phyloP scores from a whole-genome alignment of 345 rosid species.

The Litchi chinensis region DNA sequence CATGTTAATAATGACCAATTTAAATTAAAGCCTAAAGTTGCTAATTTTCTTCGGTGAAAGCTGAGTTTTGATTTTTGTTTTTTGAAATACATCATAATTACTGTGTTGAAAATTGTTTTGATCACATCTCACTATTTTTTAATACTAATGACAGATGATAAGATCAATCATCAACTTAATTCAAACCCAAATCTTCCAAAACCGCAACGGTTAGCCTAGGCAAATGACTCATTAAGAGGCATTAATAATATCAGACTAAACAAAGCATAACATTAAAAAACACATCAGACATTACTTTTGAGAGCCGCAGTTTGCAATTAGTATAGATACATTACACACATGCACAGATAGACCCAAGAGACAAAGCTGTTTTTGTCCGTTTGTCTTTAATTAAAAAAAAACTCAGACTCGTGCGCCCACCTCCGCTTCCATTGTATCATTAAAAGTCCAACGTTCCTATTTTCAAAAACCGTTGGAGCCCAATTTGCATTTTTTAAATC shows the following conservation, averaged over 20 bases:
- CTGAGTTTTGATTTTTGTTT: too few species aligned
- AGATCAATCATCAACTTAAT: too few species aligned
- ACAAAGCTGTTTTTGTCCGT: constrained; percentile 14
- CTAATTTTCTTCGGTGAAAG: too few species aligned
- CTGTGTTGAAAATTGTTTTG: too few species aligned
- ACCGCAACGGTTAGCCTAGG: too few species aligned
- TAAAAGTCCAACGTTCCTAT: constrained; percentile 72
- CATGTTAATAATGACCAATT: too few species aligned
- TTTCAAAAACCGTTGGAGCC: constrained; percentile 65
- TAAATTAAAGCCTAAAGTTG: too few species aligned
- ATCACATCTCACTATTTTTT: too few species aligned
- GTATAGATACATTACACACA: neutral
- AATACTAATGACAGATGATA: too few species aligned
- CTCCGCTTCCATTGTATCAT: constrained; percentile 31
- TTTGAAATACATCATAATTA: too few species aligned
- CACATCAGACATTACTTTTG: too few species aligned
- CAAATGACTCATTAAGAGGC: neutral
- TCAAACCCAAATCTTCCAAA: too few species aligned
- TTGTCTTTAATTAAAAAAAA: neutral
- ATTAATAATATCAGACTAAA: neutral
- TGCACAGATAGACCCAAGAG: neutral
- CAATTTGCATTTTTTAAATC: constrained; percentile 6
- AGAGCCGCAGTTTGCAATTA: constrained; percentile 5
- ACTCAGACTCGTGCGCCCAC: constrained; percentile 32
- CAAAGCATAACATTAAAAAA: neutral